A percentile compares a stretch with the other conserved stretches of the same genome.
These are phyloP conservation scores for Datura wrightii DNA, from an alignment of 257 asterid genomes.

Conservation along the genomic window DNA sequence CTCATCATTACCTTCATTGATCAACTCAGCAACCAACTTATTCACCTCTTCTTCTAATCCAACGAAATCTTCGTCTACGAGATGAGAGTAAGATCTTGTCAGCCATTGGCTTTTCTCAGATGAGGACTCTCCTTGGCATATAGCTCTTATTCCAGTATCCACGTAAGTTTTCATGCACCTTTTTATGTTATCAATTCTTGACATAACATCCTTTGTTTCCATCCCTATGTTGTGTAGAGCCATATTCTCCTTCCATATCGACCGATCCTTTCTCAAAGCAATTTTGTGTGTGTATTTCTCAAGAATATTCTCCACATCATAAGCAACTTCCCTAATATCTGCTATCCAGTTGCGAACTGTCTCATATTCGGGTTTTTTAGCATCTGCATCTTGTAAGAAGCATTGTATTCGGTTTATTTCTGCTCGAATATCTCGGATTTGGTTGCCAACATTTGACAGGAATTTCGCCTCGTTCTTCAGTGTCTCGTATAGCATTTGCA, in stretches of 20 bases:
- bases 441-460: conserved; percentile 36
- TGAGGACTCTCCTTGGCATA: conserved; percentile 38
- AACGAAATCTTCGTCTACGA: conserved; percentile 48
- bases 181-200: conserved; percentile 48
- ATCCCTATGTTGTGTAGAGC: conserved; percentile 39
- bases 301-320: conserved; percentile 51
- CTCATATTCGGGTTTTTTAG: conserved; percentile 47
- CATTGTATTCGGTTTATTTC: conserved; percentile 52
- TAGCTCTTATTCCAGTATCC: conserved; percentile 31
- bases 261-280: conserved; percentile 34
- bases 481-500: conserved; percentile 40
- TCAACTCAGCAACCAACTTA: conserved; percentile 39
- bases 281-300: conserved; percentile 41
- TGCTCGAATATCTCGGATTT: conserved; percentile 48
- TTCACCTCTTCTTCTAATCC: conserved; percentile 55
- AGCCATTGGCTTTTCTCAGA: conserved; percentile 33
- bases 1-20: conserved; percentile 35
- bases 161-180: conserved; percentile 47
- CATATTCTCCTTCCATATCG: conserved; percentile 39
- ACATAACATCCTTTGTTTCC: conserved; percentile 46
- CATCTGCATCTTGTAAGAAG: conserved; percentile 57
- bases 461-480: conserved; percentile 37
- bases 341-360: conserved; percentile 52
- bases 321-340: conserved; percentile 56
- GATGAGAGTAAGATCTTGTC: conserved; percentile 50